A percentile compares a stretch with the other conserved stretches of the same genome.
These are phyloP conservation scores for Monosporascus sp. DNA, from an alignment of 2,329 filamentous ascomycete species.

Conservation along the genomic window DNA sequence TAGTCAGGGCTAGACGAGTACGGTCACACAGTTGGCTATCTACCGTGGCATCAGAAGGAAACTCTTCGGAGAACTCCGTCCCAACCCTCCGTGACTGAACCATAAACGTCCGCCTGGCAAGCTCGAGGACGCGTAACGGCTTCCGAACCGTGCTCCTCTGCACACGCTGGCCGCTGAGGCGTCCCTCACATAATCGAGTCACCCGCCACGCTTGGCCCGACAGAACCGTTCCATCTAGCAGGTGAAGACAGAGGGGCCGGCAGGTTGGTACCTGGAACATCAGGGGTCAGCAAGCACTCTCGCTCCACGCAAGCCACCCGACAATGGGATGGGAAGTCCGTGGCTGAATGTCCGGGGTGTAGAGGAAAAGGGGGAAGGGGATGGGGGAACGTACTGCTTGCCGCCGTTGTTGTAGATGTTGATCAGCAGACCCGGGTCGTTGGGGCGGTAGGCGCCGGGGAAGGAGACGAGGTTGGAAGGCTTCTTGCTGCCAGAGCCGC, in stretches of 20 bases:
- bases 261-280: constrained; percentile 6
- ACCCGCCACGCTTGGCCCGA: not conserved
- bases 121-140: too few relatives aligned
- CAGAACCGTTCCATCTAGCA: not conserved
- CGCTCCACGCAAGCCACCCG: too few relatives aligned
- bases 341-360: too few relatives aligned
- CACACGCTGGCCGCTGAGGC: not conserved
- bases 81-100: too few relatives aligned
- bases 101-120: too few relatives aligned
- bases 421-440: constrained; percentile 27
- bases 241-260: constrained; percentile 10
- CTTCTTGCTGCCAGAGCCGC: constrained; percentile 23
- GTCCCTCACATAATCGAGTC: not conserved
- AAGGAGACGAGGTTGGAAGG: constrained; percentile 24
- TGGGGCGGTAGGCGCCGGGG: constrained; percentile 32
- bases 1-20: too few relatives aligned
- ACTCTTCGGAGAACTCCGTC: too few relatives aligned
- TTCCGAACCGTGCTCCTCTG: too few relatives aligned
- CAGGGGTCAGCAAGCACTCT: not conserved
- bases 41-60: too few relatives aligned
- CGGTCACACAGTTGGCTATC: too few relatives aligned
- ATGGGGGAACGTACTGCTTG: constrained; percentile 10
- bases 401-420: constrained; percentile 29
- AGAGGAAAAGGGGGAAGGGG: too few relatives aligned
- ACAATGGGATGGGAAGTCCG: too few relatives aligned